These are phyloP conservation scores for Taiwanofungus camphoratus DNA, from an alignment of 1,284 basidiomycete species.

Conservation along the genomic window DNA sequence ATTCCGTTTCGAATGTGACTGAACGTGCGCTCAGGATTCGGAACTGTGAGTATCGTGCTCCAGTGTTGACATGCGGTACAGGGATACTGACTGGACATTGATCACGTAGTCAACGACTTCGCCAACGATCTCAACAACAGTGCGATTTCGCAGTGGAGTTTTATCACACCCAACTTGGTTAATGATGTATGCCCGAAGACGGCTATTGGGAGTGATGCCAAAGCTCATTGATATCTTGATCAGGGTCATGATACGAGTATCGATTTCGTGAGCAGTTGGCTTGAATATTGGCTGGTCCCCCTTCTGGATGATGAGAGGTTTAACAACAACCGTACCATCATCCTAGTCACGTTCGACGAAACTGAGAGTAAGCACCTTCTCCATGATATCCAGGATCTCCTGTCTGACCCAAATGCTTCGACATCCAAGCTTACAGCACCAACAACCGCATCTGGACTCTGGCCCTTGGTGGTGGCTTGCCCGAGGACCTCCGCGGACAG, in stretches of 20 bases:
- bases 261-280: slow-evolving; percentile 43
- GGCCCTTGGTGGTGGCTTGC: slow-evolving; percentile 50
- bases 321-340: slow-evolving; percentile 47
- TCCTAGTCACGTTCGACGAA: slow-evolving; percentile 53
- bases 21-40: slow-evolving; percentile 45
- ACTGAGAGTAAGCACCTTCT: slow-evolving; percentile 39
- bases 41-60: slow-evolving; percentile 35
- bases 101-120: slow-evolving; percentile 44
- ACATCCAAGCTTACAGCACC: slow-evolving; percentile 27
- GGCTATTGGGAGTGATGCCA: too few relatives aligned
- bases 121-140: slow-evolving; percentile 45
- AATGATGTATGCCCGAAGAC: slow-evolving; percentile 41
- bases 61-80: too few relatives aligned
- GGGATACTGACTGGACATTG: background rate
- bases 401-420: background rate
- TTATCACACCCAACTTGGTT: slow-evolving; percentile 61
- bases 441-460: slow-evolving; percentile 46
- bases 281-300: slow-evolving; percentile 49
- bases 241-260: slow-evolving; percentile 51
- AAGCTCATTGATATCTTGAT: background rate
- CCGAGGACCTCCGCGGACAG: slow-evolving; percentile 37
- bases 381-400: too few relatives aligned
- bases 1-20: slow-evolving; percentile 39
- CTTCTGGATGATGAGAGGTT: slow-evolving; percentile 42
- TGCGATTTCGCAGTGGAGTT: slow-evolving; percentile 55